Base-by-base conservation (phyloP, 805 yeast genomes). In the Lachancea meyersii region DNA sequence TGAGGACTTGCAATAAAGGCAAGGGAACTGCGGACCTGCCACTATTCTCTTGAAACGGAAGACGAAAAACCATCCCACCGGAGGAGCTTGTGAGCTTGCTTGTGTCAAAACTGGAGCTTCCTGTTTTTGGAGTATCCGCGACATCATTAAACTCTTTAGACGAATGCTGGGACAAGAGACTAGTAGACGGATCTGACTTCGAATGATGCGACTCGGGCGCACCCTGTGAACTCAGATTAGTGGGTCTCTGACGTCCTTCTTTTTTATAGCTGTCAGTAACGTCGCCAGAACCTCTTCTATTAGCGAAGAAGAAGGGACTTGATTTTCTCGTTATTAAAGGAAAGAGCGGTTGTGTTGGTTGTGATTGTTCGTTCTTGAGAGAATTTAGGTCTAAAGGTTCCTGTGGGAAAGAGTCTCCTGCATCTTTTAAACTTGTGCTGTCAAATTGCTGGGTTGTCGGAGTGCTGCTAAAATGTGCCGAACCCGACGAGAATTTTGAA, bases 41-140 rank as follows among this genome's bases (percentile, higher is more conserved):
- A 24, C 35, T 31, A 4, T 26, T 22, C 16, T 42, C 45, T 55
- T 80, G 86, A 55, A 82, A 83, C 0, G 91, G 91, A 13, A 78
- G 67, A 54, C 93, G 70, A 57, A 83, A 83, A 22, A 61, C 55
- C 64, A 63, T 57, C 14, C 68, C 68, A 31, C 55, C 57, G 4
- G 58, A 52, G 0, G 63, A 58, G 34, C 63, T 58, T 5, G 66
- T 60, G 9, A 56, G 51, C 48, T 31, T 48, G 37, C 14, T 42
- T 21, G 17, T 14, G 19, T 26, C 28, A 8, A 44, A 46, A 16
- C 41, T 38, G 18, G 40, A 45, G 4, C 7, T 8, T 6, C 20
- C 38, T 11, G 16, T 20, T 33, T 19, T 33, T 8, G n/a, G 3
- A 14, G 31, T 14, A 17, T 40, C 38, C 13, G 31, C 14, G 2